Evolutionary conservation across 208 protist genomes (phyloP), one percentile per base, ranked within the genome.

Genomic region (Willaertia magna): DNA sequence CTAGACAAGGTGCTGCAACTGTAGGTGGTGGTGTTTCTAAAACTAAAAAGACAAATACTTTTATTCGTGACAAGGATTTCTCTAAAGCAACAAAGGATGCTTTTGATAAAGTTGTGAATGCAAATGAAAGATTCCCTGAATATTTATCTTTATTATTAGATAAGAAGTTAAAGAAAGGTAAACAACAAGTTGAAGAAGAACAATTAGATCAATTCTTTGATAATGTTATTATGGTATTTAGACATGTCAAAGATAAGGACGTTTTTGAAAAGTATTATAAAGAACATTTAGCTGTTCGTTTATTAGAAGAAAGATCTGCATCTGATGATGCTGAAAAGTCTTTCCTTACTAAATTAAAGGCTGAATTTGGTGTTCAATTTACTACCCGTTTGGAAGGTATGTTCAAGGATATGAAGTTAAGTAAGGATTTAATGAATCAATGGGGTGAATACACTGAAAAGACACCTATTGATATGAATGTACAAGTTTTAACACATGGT

Each of bases 191-290:
- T 30, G 22, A 40, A 34, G 93, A 95, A 74, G 89, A 93, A 26
- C 91, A 95, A 78, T 76, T 93, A 20, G 92, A 95, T 75, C 61
- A 84, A 1, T 87, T 89, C 16, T 86, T 94, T 39, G 89, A 94
- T 61, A 89, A 93, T 85, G 87, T 91, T n/a, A 90, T 95, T 51
- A 89, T 88, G 46, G 55, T 95, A 4, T 95, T 95, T 82, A 84
- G 90, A 81, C 92, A 93, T 79, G 82, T 95, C 44, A 87, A 89
- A 55, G 93, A 95, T 74, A 96, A 95, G 88, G 94, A 96, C 87
- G 87, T 96, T 42, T 96, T 96, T 79, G 93, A 95, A 81, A 91
- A 92, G 79, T 96, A 95, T 79, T 96, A 96, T 87, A 95, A 95
- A 79, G 89, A 93, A 86, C 92, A 96, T 85, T 90, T 96, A 6